phyloP scores from a whole-genome alignment of 140 eudicot genomes.

The Stevia rebaudiana region DNA sequence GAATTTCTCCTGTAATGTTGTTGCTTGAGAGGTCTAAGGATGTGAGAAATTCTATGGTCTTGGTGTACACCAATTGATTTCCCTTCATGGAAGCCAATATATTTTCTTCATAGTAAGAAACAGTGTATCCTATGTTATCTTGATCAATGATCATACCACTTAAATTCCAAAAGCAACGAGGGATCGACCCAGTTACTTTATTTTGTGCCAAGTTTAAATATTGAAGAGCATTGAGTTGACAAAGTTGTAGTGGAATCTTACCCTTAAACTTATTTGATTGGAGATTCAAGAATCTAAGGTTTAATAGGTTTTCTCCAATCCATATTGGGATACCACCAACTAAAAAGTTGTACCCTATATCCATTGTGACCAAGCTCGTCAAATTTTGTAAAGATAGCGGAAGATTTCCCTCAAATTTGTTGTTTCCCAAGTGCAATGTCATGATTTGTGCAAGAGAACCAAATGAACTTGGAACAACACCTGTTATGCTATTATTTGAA shows the following conservation, averaged over 20 bases:
- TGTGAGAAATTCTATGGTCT: neutral
- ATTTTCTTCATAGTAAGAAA: neutral
- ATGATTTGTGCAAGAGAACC: neutral
- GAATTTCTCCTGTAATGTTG: constrained; percentile 1
- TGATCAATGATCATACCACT: constrained; percentile 1
- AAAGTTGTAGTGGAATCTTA: constrained; percentile 2
- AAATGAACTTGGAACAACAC: constrained; percentile 7
- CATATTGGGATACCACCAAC: neutral
- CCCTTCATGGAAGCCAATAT: neutral
- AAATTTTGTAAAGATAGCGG: neutral
- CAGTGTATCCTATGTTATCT: too few relatives aligned
- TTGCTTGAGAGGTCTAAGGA: constrained; percentile 5
- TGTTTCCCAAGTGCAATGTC: constrained; percentile 7
- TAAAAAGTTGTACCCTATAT: constrained; percentile 8
- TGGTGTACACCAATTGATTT: neutral
- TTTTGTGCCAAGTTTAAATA: neutral
- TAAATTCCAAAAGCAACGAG: constrained; percentile 9
- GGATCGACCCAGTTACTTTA: constrained; percentile 1
- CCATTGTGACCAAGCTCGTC: neutral
- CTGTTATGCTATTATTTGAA: neutral
- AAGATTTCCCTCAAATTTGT: neutral
- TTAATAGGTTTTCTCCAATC: neutral
- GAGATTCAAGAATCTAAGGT: neutral
- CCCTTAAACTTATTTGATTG: neutral
- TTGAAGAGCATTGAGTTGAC: constrained; percentile 8